Percentiles rank a stretch among this genome's conserved stretches.
These are phyloP conservation scores for sorghum (Sorghum bicolor) DNA, from an alignment of 176 grass and related monocot genomes.

Conservation along the genomic window Sorghum_bicolor_NCBIv3 NC_012871.2:68305001-68305500, in stretches of 20 bases:
- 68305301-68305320: neutral
- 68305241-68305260: neutral
- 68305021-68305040: slow-evolving; percentile 14
- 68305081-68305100: neutral
- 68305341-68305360: neutral
- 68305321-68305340: slow-evolving; percentile 4
- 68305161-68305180: neutral
- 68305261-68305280: neutral
- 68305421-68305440: slow-evolving; percentile 13
- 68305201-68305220: neutral
- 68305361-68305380: neutral
- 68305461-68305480: slow-evolving; percentile 17
- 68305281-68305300: slow-evolving; percentile 1
- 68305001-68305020: neutral
- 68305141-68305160: neutral
- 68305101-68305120: neutral
- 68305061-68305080: neutral
- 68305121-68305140: slow-evolving; percentile 1
- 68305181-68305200: neutral
- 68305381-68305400: neutral
- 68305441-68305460: slow-evolving; percentile 33
- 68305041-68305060: neutral
- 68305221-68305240: neutral
- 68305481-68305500: slow-evolving; percentile 86
- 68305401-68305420: neutral